Base-by-base conservation (phyloP, 2,329 filamentous ascomycete genomes). In the Ilyonectria destructans region DNA sequence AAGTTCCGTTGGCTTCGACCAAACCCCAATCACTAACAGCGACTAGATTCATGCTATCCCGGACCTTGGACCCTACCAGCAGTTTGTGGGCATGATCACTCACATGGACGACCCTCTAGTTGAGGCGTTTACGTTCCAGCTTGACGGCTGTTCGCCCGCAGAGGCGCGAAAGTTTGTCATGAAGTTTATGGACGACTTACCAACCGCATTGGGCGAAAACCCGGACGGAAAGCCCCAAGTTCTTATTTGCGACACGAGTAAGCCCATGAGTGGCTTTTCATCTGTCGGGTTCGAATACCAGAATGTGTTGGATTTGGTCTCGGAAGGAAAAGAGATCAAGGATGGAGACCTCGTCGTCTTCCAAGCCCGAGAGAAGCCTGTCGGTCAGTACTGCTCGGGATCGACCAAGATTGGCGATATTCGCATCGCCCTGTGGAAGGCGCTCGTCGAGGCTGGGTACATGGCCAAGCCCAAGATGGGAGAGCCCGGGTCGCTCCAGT, bases 171-270 rank as follows among this genome's bases (percentile, higher is more conserved):
- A 87, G 8, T 93, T 96, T 73, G 85, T 95, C 21, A 82, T 82
- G 17, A 79, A 86, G 1, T 96, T 97, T 80, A 90, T 97, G 82
- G 91, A 95, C 46, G 72, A 77, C 84, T 88, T 79, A 74, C 92
- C 78, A 77, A 88, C 76, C 80, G 81, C 87, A 0, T 90, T 95
- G 58, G 86, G 88, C 19, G 85, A 89, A 3, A 96, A 95, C 70
- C 86, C 90, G 0, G 88, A 93, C 49, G 94, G 94, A n/a, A 91
- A 90, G 51, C 95, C 96, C 0, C 94, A 92, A 2, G 87, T 96
- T 8, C 91, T 97, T 68, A 84, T 97, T 1, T 90, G 90, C 71
- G 92, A 98, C 78, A 86, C 89, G 0, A 87, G 88, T 51, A 91
- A 92, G 72, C 95, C 96, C 0, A 84, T 97, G 1, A 85, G 88